Evolutionary conservation across 2,329 filamentous ascomycete genomes (phyloP).

Genomic region (Zelopaecilomyces penicillatus): DNA sequence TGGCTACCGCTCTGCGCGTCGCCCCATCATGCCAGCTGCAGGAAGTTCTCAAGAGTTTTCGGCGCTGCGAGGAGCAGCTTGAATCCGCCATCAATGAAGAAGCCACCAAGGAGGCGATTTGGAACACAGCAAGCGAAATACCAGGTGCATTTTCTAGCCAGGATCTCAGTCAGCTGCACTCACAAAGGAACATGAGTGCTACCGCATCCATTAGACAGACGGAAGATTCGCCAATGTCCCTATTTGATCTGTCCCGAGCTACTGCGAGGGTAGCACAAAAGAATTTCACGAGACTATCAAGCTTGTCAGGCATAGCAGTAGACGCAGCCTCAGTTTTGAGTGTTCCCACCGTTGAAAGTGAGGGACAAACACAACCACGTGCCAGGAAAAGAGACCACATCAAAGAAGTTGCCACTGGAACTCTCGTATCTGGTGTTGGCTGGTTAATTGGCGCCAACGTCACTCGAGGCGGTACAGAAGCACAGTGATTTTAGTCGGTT

Average conservation of each 20-base stretch:
- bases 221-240: conserved; percentile 54
- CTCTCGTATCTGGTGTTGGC: conserved; percentile 56
- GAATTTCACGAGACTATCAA: conserved; percentile 49
- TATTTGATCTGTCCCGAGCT: conserved; percentile 56
- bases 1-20: conserved; percentile 66
- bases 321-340: not conserved
- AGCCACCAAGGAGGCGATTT: conserved; percentile 58
- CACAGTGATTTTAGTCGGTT: not conserved
- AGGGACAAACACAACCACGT: conserved; percentile 26
- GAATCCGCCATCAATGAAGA: conserved; percentile 59
- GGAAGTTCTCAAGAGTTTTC: conserved; percentile 67
- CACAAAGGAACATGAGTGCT: conserved; percentile 25
- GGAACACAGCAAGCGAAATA: conserved; percentile 59
- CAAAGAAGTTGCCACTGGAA: conserved; percentile 58
- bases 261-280: conserved; percentile 50
- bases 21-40: conserved; percentile 62
- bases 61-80: conserved; percentile 70
- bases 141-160: conserved; percentile 44
- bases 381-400: conserved; percentile 66
- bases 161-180: conserved; percentile 14
- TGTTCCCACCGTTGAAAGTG: conserved; percentile 11
- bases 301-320: conserved; percentile 30
- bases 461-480: conserved; percentile 12
- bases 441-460: conserved; percentile 56
- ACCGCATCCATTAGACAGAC: conserved; percentile 26